Evolutionary conservation across 2,329 filamentous ascomycete species (phyloP).

Genomic region (Thelonectria discophora): DNA sequence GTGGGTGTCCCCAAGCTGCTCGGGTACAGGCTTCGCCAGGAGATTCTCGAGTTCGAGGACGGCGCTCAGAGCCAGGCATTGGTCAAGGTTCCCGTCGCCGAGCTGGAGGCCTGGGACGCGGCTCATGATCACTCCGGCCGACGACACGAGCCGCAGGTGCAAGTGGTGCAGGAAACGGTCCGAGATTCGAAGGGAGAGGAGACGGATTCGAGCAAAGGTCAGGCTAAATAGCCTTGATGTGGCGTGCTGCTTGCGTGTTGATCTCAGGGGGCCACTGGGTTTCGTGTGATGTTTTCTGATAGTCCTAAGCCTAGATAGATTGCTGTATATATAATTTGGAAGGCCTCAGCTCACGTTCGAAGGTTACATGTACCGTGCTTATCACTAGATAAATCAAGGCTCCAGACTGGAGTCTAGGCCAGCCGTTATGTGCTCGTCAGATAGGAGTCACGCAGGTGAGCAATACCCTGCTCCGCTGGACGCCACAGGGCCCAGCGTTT

Average conservation of each 20-base stretch:
- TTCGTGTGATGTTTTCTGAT: not conserved
- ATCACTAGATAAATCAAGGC: too few species aligned
- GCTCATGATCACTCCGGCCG: conserved; percentile 61
- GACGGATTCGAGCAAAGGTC: conserved; percentile 21
- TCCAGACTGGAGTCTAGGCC: too few species aligned
- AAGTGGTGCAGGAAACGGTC: not conserved
- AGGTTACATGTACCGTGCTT: too few species aligned
- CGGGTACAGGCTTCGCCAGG: conserved; percentile 65
- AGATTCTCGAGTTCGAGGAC: conserved; percentile 59
- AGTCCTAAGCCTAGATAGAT: not conserved
- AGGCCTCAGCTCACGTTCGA: not conserved
- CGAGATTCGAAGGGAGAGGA: conserved; percentile 4
- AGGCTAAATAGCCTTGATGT: conserved; percentile 6
- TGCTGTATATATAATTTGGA: not conserved
- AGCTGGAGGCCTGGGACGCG: conserved; percentile 64
- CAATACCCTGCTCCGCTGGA: too few species aligned
- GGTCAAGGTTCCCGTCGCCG: conserved; percentile 61
- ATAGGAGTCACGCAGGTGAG: too few species aligned
- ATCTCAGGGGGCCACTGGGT: not conserved
- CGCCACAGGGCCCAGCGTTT: too few species aligned
- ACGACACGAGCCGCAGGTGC: not conserved
- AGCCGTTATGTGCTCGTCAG: too few species aligned
- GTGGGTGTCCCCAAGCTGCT: conserved; percentile 60
- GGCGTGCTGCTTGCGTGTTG: not conserved
- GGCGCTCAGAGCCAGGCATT: conserved; percentile 56